Evolutionary conservation across 1,139 yeast species (phyloP).

Genomic region (Diutina scorzettiae): DNA sequence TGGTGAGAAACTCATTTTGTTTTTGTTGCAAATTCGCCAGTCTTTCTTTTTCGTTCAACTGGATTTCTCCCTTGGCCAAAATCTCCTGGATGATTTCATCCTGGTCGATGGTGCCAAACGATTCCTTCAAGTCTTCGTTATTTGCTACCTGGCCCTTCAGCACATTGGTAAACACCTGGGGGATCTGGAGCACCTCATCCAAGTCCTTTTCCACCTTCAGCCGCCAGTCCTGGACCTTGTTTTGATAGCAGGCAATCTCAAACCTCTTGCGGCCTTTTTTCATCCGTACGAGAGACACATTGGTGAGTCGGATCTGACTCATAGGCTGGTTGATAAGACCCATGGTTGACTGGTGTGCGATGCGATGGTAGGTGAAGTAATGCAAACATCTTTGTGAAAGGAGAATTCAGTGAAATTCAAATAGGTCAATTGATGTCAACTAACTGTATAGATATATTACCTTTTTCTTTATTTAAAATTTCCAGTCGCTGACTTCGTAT

Average conservation of each 20-base stretch:
- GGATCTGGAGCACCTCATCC: conserved; percentile 92
- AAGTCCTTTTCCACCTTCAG: conserved; percentile 81
- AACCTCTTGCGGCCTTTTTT: conserved; percentile 84
- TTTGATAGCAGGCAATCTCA: conserved; percentile 93
- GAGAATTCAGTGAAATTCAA: no score
- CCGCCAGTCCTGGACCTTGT: conserved; percentile 93
- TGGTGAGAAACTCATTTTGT: conserved; percentile 72
- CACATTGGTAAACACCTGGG: conserved; percentile 87
- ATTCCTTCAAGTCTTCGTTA: conserved; percentile 63
- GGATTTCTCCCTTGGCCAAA: conserved; percentile 83
- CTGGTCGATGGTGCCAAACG: conserved; percentile 67
- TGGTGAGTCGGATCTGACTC: conserved; percentile 79
- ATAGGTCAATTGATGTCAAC: no score
- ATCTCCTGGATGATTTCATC: conserved; percentile 72
- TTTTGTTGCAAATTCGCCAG: conserved; percentile 63
- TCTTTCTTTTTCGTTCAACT: conserved; percentile 87
- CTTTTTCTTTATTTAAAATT: no score
- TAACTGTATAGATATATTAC: no score
- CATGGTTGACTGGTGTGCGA: no score
- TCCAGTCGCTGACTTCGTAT: no score
- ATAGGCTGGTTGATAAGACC: conserved; percentile 74
- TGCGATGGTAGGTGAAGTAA: no score
- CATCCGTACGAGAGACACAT: conserved; percentile 86
- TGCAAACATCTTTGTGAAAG: no score
- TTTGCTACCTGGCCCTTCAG: conserved; percentile 93